A percentile compares a stretch with the other conserved stretches of the same genome.
These are phyloP conservation scores for Lepiota venenata DNA, from an alignment of 768 basidiomycete species.

Conservation along the genomic window DNA sequence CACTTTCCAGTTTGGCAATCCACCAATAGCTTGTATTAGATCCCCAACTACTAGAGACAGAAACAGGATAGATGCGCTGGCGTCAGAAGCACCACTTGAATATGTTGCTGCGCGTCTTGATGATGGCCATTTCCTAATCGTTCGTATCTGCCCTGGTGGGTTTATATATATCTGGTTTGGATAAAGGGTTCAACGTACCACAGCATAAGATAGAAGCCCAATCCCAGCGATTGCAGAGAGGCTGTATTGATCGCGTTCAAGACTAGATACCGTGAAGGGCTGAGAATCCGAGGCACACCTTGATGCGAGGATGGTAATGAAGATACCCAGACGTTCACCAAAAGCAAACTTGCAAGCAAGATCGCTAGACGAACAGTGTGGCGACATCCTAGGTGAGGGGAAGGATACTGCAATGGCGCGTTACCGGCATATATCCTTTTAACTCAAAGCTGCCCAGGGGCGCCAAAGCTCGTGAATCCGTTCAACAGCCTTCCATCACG, in stretches of 20 bases:
- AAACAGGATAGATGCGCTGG: constrained; percentile 37
- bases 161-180: not conserved
- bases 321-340: constrained; percentile 21
- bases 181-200: constrained; percentile 15
- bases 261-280: not conserved
- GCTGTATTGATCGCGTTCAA: constrained; percentile 1
- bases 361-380: not conserved
- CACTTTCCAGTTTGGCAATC: constrained; percentile 41
- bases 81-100: constrained; percentile 19
- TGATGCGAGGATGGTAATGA: constrained; percentile 20
- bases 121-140: constrained; percentile 15
- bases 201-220: constrained; percentile 21
- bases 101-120: constrained; percentile 11
- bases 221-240: constrained; percentile 19
- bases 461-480: too few relatives aligned
- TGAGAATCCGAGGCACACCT: not conserved
- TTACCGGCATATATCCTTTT: too few relatives aligned
- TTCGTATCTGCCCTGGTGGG: constrained; percentile 16
- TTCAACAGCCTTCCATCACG: too few relatives aligned
- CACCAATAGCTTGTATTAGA: constrained; percentile 41
- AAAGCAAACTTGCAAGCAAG: constrained; percentile 1
- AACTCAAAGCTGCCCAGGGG: too few relatives aligned
- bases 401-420: not conserved
- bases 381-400: not conserved
- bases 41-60: constrained; percentile 47